Conservation (phyloP, 1,139 yeast genomes). For the Komagataea norvegica region DNA sequence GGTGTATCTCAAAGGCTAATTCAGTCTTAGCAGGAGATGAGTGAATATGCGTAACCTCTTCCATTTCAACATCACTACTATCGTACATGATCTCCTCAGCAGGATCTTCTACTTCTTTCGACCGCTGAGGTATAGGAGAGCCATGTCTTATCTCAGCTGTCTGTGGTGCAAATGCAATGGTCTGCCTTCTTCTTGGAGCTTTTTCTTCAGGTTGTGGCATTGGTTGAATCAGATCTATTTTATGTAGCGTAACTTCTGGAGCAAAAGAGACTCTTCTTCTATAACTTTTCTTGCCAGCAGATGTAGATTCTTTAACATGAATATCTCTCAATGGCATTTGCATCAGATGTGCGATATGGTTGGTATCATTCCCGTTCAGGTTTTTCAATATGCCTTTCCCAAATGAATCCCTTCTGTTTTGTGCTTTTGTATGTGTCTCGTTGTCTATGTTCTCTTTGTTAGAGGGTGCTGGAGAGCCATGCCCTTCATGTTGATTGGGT, state of each 20-base stretch:
- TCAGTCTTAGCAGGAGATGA: constrained; percentile 19
- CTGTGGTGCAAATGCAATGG: constrained; percentile 30
- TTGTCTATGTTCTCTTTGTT: constrained; percentile 13
- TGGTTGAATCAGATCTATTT: constrained; percentile 47
- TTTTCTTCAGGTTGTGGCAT: constrained; percentile 22
- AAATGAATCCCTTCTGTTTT: constrained; percentile 34
- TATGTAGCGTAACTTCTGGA: constrained; percentile 70
- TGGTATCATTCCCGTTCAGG: constrained; percentile 18
- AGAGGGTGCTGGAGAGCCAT: neutral
- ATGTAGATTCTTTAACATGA: constrained; percentile 8
- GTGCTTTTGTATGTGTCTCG: neutral
- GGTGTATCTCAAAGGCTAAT: constrained; percentile 17
- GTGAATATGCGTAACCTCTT: constrained; percentile 21
- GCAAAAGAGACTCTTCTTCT: constrained; percentile 66
- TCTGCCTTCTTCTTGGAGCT: constrained; percentile 35
- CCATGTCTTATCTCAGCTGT: neutral
- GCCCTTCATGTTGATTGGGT: neutral
- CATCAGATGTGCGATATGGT: constrained; percentile 28
- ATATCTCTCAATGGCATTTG: constrained; percentile 23
- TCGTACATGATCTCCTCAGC: constrained; percentile 20
- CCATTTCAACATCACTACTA: constrained; percentile 26
- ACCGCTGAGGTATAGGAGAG: neutral
- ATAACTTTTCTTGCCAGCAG: constrained; percentile 16
- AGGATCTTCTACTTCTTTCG: constrained; percentile 10
- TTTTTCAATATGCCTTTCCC: constrained; percentile 35